Conservation (phyloP, 495 filamentous ascomycete genomes). For the Penicillium coprophilum region DNA sequence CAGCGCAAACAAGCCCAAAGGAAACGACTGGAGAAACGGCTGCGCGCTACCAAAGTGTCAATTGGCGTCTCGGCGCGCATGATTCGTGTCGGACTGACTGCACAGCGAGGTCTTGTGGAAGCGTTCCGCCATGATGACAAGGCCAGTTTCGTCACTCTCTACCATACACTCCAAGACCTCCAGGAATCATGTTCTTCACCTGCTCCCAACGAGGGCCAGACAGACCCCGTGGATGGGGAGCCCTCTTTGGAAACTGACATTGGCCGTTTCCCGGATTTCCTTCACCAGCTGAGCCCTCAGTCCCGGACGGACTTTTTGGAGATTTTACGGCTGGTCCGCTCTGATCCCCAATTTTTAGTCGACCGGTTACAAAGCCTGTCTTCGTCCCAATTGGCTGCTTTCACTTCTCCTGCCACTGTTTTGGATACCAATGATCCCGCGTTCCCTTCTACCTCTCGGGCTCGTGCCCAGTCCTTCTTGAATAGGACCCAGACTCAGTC, state of each 20-base stretch:
- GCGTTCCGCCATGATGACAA: slow-evolving; percentile 88
- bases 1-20: slow-evolving; percentile 45
- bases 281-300: slow-evolving; percentile 74
- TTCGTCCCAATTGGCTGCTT: slow-evolving; percentile 67
- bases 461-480: slow-evolving; percentile 53
- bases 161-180: slow-evolving; percentile 86
- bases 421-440: slow-evolving; percentile 80
- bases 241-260: slow-evolving; percentile 31
- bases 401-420: slow-evolving; percentile 72
- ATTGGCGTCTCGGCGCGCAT: slow-evolving; percentile 79
- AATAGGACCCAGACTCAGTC: slow-evolving; percentile 62
- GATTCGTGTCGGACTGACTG: slow-evolving; percentile 71
- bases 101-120: slow-evolving; percentile 82
- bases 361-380: slow-evolving; percentile 72
- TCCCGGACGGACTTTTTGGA: slow-evolving; percentile 71
- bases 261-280: slow-evolving; percentile 62
- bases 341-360: slow-evolving; percentile 82
- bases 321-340: slow-evolving; percentile 79
- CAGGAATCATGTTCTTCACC: slow-evolving; percentile 78
- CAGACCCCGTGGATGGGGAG: slow-evolving; percentile 43
- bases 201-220: slow-evolving; percentile 41
- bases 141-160: slow-evolving; percentile 79
- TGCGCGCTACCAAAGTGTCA: slow-evolving; percentile 55
- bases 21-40: slow-evolving; percentile 41
- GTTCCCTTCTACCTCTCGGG: slow-evolving; percentile 67